These are phyloP conservation scores for Teratosphaeria gauchensis DNA, from an alignment of 2,329 filamentous ascomycete genomes.

Conservation along the genomic window DNA sequence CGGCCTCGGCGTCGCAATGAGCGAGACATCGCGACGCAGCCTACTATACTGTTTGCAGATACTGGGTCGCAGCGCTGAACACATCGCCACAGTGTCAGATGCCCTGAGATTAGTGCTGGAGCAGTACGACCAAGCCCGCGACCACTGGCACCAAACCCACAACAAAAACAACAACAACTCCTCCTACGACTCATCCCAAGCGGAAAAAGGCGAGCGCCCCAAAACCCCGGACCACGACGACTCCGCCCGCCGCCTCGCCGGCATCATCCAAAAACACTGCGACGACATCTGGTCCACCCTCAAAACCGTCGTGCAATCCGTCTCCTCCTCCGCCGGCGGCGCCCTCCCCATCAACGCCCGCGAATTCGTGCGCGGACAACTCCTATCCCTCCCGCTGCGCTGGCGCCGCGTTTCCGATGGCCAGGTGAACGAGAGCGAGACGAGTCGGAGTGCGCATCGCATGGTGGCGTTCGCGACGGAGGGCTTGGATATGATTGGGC, in stretches of 20 bases:
- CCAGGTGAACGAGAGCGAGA: constrained; percentile 30
- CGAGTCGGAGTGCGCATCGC: constrained; percentile 54
- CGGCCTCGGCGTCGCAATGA: constrained; percentile 83
- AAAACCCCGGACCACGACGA: constrained; percentile 26
- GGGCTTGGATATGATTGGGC: constrained; percentile 85
- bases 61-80: constrained; percentile 71
- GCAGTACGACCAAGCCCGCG: constrained; percentile 57
- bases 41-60: constrained; percentile 76
- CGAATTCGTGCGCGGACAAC: constrained; percentile 69
- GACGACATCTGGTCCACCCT: constrained; percentile 45
- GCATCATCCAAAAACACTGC: constrained; percentile 59
- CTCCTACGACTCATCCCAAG: constrained; percentile 27
- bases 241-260: constrained; percentile 53
- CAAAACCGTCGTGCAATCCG: constrained; percentile 70
- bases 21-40: constrained; percentile 72
- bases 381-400: constrained; percentile 74
- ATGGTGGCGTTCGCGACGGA: constrained; percentile 82
- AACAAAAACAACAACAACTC: no score
- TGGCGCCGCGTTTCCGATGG: constrained; percentile 59
- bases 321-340: constrained; percentile 85
- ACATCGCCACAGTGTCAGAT: constrained; percentile 65
- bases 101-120: constrained; percentile 67
- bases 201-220: constrained; percentile 21
- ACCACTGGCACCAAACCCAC: constrained; percentile 35
- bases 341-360: constrained; percentile 83